Evolutionary conservation across 345 rosid species (phyloP).

Genomic region (Bruguiera parviflora): DNA sequence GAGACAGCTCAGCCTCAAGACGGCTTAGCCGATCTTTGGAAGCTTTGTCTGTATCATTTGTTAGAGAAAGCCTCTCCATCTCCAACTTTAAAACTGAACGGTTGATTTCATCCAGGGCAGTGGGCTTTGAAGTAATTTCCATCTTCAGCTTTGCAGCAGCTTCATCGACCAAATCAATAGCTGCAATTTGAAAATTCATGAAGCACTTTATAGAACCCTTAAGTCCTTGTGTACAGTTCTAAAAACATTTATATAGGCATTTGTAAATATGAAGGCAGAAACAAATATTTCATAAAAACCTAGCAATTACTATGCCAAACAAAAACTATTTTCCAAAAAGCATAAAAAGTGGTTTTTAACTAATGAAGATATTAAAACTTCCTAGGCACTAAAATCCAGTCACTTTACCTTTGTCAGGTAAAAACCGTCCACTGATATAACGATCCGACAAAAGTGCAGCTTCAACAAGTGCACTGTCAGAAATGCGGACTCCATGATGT

Average conservation of each 20-base stretch:
- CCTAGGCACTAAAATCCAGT: neutral
- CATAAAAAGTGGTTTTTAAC: too few relatives aligned
- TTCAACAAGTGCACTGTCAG: conserved; percentile 96
- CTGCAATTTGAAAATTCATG: conserved; percentile 41
- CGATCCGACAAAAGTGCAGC: conserved; percentile 97
- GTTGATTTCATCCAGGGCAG: conserved; percentile 94
- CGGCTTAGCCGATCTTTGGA: conserved; percentile 85
- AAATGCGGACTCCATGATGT: conserved; percentile 97
- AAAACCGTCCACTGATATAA: conserved; percentile 93
- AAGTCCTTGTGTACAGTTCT: neutral
- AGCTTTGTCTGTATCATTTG: conserved; percentile 89
- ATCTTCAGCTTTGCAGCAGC: conserved; percentile 98
- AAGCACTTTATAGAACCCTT: conserved; percentile 10
- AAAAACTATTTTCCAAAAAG: too few relatives aligned
- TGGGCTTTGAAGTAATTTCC: conserved; percentile 99
- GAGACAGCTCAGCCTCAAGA: conserved; percentile 71
- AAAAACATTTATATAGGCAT: too few relatives aligned
- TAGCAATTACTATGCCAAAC: too few relatives aligned
- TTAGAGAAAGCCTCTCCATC: conserved; percentile 96
- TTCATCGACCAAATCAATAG: conserved; percentile 98
- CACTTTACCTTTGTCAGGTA: conserved; percentile 89
- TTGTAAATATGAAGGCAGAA: neutral
- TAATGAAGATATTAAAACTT: neutral
- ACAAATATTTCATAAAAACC: neutral
- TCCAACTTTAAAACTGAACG: conserved; percentile 89